A percentile compares a stretch with the other conserved stretches of the same genome.
Evolutionary conservation across 2,329 filamentous ascomycete species (phyloP).

Genomic region (Lasiodiplodia sp.): DNA sequence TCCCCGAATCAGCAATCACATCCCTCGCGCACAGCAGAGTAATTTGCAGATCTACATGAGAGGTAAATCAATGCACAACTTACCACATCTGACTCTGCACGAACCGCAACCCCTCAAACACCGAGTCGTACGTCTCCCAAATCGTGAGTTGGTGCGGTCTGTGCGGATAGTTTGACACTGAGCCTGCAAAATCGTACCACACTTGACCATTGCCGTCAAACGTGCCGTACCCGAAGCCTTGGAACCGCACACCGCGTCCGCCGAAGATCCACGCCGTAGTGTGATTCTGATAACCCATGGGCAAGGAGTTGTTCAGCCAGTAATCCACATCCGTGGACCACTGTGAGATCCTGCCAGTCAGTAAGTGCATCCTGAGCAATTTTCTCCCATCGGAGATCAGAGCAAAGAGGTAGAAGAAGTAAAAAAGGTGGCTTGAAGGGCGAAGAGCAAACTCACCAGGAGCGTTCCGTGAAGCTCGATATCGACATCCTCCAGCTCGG

Average conservation of each 20-base stretch:
- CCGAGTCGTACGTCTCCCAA: conserved; percentile 56
- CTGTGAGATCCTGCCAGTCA: conserved; percentile 5
- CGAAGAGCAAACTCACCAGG: conserved; percentile 43
- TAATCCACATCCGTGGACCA: conserved; percentile 55
- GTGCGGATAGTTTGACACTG: conserved; percentile 40
- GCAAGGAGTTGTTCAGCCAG: conserved; percentile 60
- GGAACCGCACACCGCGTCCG: background rate
- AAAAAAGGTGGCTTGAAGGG: background rate
- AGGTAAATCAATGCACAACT: conserved; percentile 1
- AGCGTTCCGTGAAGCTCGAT: conserved; percentile 59
- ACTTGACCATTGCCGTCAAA: conserved; percentile 67
- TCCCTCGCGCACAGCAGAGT: background rate
- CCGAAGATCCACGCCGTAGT: conserved; percentile 60
- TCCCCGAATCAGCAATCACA: conserved; percentile 32
- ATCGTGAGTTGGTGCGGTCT: conserved; percentile 63
- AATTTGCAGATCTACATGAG: too few relatives aligned
- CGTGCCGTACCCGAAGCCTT: conserved; percentile 49
- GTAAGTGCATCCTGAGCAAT: background rate
- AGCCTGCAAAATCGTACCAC: conserved; percentile 62
- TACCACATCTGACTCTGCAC: conserved; percentile 67
- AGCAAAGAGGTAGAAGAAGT: background rate
- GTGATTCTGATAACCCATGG: conserved; percentile 64
- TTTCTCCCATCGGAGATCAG: background rate
- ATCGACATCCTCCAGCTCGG: conserved; percentile 54
- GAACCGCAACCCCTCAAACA: conserved; percentile 58